Percentiles rank a stretch among this genome's conserved stretches.
Conservation (phyloP, 495 filamentous ascomycete species). For the Lophiostoma macrostomum region DNA sequence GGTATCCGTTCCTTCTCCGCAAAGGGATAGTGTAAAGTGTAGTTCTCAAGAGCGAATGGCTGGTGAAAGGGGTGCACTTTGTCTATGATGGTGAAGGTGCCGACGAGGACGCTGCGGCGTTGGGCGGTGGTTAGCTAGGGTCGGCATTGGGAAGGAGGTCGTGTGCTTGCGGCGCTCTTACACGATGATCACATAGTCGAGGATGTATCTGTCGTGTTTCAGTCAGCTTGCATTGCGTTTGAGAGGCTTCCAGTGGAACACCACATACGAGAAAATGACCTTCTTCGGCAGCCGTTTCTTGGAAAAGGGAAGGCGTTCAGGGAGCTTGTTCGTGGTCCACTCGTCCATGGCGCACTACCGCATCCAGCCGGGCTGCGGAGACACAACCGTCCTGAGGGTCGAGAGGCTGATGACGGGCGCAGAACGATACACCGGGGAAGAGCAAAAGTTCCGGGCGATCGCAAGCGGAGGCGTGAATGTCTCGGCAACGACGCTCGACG, state of each 20-base stretch:
- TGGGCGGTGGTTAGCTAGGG: constrained; percentile 38
- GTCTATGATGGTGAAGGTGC: constrained; percentile 55
- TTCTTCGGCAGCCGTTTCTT: constrained; percentile 51
- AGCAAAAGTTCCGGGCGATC: background rate
- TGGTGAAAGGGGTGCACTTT: constrained; percentile 57
- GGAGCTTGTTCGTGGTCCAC: constrained; percentile 29
- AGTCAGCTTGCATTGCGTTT: constrained; percentile 7
- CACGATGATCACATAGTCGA: constrained; percentile 68
- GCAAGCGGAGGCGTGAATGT: constrained; percentile 6
- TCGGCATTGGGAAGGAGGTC: constrained; percentile 26
- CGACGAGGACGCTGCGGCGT: constrained; percentile 49
- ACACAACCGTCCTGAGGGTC: constrained; percentile 1
- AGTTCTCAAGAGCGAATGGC: constrained; percentile 58
- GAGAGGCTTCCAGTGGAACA: background rate
- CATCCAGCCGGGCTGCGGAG: constrained; percentile 32
- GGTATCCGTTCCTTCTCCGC: constrained; percentile 71
- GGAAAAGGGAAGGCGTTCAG: constrained; percentile 50
- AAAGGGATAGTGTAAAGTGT: constrained; percentile 68
- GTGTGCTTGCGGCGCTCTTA: constrained; percentile 40
- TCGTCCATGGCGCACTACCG: constrained; percentile 23
- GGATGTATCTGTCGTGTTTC: constrained; percentile 56
- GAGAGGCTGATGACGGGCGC: background rate
- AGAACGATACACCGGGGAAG: constrained; percentile 5
- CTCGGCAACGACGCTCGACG: too few relatives aligned
- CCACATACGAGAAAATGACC: constrained; percentile 54